A percentile compares a stretch with the other conserved stretches of the same genome.
Conservation (phyloP, 495 filamentous ascomycete genomes). For the Tuber aestivum region DNA sequence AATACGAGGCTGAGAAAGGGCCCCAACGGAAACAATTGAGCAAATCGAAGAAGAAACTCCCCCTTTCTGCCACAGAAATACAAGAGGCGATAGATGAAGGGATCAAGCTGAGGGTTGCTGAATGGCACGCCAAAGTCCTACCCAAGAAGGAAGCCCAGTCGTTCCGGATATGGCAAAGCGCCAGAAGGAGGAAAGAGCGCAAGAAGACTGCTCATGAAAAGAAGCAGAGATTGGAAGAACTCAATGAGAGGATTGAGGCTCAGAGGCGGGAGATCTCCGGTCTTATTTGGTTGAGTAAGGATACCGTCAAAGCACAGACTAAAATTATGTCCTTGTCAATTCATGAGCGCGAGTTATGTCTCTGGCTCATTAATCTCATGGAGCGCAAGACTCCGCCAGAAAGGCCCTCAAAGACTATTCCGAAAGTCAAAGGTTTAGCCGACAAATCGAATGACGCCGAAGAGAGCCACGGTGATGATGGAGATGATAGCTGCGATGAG, state of each 20-base stretch:
- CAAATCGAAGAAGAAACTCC: conserved; percentile 19
- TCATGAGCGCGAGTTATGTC: conserved; percentile 48
- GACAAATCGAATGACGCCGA: neutral
- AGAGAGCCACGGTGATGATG: neutral
- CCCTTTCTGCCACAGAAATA: conserved; percentile 50
- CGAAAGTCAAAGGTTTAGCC: neutral
- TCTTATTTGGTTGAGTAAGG: conserved; percentile 49
- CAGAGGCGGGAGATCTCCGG: conserved; percentile 50
- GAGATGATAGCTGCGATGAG: conserved; percentile 17
- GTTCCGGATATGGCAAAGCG: conserved; percentile 57
- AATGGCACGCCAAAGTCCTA: conserved; percentile 55
- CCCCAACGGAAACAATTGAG: conserved; percentile 19
- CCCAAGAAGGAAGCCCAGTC: conserved; percentile 53
- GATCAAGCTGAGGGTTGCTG: conserved; percentile 50
- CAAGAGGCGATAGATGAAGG: conserved; percentile 51
- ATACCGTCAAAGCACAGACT: conserved; percentile 51
- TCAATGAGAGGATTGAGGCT: conserved; percentile 51
- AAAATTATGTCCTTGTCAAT: conserved; percentile 57
- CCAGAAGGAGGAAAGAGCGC: conserved; percentile 41
- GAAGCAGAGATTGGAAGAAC: conserved; percentile 25
- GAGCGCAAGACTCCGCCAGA: conserved; percentile 19
- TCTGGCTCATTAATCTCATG: conserved; percentile 30
- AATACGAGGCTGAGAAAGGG: conserved; percentile 55
- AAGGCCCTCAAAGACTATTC: conserved; percentile 9
- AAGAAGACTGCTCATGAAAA: conserved; percentile 38